Percentiles rank a stretch among this genome's conserved stretches.
Evolutionary conservation across 2,329 filamentous ascomycete genomes (phyloP).

Genomic region (Apiospora arundinis): DNA sequence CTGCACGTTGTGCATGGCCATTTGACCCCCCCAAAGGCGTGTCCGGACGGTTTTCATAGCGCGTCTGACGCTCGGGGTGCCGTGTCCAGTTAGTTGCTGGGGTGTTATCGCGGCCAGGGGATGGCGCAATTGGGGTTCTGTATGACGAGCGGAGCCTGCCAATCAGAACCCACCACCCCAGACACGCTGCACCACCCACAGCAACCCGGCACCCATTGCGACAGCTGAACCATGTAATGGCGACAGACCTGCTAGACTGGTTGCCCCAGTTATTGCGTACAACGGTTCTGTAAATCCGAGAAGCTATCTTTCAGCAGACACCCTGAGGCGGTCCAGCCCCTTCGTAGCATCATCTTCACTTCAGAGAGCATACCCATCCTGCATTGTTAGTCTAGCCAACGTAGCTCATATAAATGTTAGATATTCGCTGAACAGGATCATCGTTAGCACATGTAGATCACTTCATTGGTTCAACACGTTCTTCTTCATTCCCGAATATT

Average conservation of each 20-base stretch:
- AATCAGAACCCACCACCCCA: neutral
- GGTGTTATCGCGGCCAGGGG: neutral
- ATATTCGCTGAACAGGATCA: too few relatives aligned
- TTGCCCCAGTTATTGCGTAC: neutral
- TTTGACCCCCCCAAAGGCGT: neutral
- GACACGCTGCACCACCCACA: neutral
- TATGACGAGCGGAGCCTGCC: conserved; percentile 2
- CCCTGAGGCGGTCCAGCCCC: neutral
- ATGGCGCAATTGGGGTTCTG: conserved; percentile 14
- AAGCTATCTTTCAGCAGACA: neutral
- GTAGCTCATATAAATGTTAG: neutral
- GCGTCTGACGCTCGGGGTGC: neutral
- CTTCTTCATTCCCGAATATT: neutral
- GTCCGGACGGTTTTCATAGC: neutral
- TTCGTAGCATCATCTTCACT: neutral
- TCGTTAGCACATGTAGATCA: neutral
- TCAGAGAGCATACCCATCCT: too few relatives aligned
- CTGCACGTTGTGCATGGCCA: neutral
- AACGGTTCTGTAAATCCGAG: neutral
- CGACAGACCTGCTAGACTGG: neutral
- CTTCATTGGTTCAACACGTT: neutral
- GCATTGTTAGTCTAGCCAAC: too few relatives aligned
- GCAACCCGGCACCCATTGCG: neutral
- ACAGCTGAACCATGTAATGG: neutral
- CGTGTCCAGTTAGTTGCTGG: neutral